Conservation (phyloP, 352 stramenopile genomes). For the Globisporangium paroecandrum region DNA sequence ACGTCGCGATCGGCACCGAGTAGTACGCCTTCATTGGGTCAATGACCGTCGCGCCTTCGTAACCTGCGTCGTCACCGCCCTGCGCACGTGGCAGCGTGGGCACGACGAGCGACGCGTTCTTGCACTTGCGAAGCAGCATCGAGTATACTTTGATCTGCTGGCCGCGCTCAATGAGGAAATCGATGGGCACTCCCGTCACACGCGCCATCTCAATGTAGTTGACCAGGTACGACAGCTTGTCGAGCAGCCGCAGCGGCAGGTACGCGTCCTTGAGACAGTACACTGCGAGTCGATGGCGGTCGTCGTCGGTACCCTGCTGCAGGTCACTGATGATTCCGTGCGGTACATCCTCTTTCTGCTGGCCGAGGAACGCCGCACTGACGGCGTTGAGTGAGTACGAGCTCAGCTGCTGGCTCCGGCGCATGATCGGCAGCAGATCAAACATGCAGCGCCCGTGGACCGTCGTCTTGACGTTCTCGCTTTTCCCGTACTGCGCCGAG, state of each 20-base stretch:
- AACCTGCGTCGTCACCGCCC: slow-evolving; percentile 83
- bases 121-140: slow-evolving; percentile 98
- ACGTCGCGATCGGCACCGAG: slow-evolving; percentile 97
- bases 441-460: slow-evolving; percentile 98
- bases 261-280: slow-evolving; percentile 99
- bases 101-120: slow-evolving; percentile 92
- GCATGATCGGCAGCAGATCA: slow-evolving; percentile 99
- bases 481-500: slow-evolving; percentile 96
- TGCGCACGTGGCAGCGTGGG: slow-evolving; percentile 92
- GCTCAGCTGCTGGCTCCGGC: slow-evolving; percentile 98
- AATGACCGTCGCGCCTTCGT: slow-evolving; percentile 99
- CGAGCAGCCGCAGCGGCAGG: slow-evolving; percentile 95
- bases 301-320: slow-evolving; percentile 94
- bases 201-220: slow-evolving; percentile 99
- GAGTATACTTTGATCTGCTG: slow-evolving; percentile 99
- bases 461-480: slow-evolving; percentile 97
- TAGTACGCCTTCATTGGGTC: slow-evolving; percentile 99
- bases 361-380: slow-evolving; percentile 95
- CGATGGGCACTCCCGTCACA: slow-evolving; percentile 97
- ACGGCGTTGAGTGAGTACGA: slow-evolving; percentile 99
- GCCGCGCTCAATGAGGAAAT: slow-evolving; percentile 97
- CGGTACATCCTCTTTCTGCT: slow-evolving; percentile 99
- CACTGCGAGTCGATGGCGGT: slow-evolving; percentile 96
- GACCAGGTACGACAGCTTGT: slow-evolving; percentile 98
- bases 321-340: slow-evolving; percentile 97